Evolutionary conservation across 805 yeast species (phyloP), one percentile per base, ranked within the genome.

Genomic region (Wilhelminamyces savonicus): DNA sequence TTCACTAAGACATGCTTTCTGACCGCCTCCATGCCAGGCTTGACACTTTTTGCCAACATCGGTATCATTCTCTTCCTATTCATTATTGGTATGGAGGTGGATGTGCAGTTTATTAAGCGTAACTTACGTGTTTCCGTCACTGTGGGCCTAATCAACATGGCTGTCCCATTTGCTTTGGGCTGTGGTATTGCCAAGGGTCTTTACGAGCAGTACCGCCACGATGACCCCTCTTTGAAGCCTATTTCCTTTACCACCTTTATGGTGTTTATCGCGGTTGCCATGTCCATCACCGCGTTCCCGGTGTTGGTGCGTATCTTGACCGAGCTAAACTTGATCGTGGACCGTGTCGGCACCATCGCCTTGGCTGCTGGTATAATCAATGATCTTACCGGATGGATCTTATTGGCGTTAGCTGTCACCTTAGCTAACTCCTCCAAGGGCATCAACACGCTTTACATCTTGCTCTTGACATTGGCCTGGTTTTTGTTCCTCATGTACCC

Each of bases 261-360:
- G 80, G 82, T 82, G 8, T 83, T 83, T 43, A 77, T 83, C 29
- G 88, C 90, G 3, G 86, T 81, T 9, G 90, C 94, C 2, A 69
- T 82, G 66, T 76, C 90, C 39, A 81, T 83, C 40, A 83, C 94
- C 3, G 94, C 94, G 1, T 78, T 83, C 52, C 94, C 94, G 0
- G 94, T 83, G 2, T 56, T 83, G 37, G 90, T 84, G 2, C 74
- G 94, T 48, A 83, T 83, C 16, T 57, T 83, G 39, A 77, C 86
- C 4, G 90, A 82, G 47, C 62, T 83, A 38, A 69, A 82, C 40
- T 62, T 83, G 36, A 69, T 80, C 25, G 76, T 76, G 29, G 87
- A 79, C 46, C 64, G 84, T 40, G 88, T 82, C 13, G 87, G 86
- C 6, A 60, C 66, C 15, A 56, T 68, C 27, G 92, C 82, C n/a